Conservation (phyloP, 2,329 filamentous ascomycete genomes). For the Sporothrix globosa region DNA sequence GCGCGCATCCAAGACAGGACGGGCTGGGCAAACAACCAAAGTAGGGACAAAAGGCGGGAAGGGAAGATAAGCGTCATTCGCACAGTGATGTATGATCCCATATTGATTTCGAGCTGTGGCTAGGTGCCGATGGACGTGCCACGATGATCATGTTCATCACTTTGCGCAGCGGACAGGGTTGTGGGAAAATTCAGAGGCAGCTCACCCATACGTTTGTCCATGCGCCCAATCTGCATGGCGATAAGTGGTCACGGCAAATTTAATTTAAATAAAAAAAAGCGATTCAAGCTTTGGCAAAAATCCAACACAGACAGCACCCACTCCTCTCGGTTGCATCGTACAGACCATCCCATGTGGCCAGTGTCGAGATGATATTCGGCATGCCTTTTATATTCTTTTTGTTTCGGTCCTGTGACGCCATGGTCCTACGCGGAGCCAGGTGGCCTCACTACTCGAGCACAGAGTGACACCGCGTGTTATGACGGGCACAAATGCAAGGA, state of each 20-base stretch:
- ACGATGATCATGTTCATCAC: conserved; percentile 6
- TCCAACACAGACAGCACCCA: neutral
- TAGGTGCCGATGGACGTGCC: neutral
- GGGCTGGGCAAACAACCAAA: neutral
- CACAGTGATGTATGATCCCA: conserved; percentile 8
- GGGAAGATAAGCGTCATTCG: neutral
- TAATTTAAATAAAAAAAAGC: neutral
- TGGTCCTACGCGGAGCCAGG: neutral
- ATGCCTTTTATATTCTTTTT: neutral
- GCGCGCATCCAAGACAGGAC: neutral
- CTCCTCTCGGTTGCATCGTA: neutral
- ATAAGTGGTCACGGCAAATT: neutral
- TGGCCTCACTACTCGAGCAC: conserved; percentile 4
- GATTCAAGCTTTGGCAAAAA: conserved; percentile 1
- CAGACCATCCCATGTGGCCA: conserved; percentile 9
- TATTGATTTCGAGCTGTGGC: neutral
- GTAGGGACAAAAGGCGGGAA: neutral
- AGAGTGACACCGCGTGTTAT: neutral
- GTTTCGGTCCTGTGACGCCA: neutral
- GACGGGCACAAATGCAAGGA: neutral
- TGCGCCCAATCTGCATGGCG: conserved; percentile 3
- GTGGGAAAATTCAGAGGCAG: neutral
- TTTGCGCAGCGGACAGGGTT: neutral
- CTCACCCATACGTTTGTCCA: neutral
- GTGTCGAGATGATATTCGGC: conserved; percentile 4